Evolutionary conservation across 2,329 filamentous ascomycete species (phyloP), one percentile per base, ranked within the genome.

Genomic region (Erysiphe pulchra): DNA sequence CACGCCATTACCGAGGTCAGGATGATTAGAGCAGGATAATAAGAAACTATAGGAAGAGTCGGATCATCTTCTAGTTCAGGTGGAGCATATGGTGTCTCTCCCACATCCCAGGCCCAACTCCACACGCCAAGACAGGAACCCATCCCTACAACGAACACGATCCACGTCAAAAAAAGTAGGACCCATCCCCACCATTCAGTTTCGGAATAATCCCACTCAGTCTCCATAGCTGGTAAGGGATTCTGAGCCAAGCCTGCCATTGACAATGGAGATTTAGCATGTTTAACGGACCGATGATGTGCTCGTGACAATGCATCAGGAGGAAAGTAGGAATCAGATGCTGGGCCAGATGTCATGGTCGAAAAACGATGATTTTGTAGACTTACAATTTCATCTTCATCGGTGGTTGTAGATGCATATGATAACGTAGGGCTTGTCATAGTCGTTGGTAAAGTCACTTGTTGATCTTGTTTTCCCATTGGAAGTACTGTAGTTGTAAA

Each of bases 81-180:
- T 44, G 87, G 87, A 46, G 87, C 87, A 61, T 93, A 93, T 0
- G 87, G 87, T 32, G 85, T 94, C 60, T 87, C 85, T 41, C 87
- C 87, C 1, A 95, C 87, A 64, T 95, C 87, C 90, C 90, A 98
- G 2, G 90, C 90, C 90, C 90, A 98, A 61, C 78, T 90, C 90
- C 90, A 98, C 18, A 95, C 75, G 18, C 81, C 87, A 41, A 95
- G 70, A 60, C 85, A 94, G 44, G 82, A 92, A 45, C 90, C 90
- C 81, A 98, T 95, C 31, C 90, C 90, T 0, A 90, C 75, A 17
- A 95, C 85, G 59, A 98, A 95, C 24, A 94, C 85, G 40, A 92
- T 65, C 90, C 92, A 98, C 0, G 92, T 98, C 42, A 83, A 78
- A 37, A 80, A 65, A 31, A 98, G 66, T 42, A 98, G 79, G 8